These are phyloP conservation scores for Fusarium tanahbumbuense DNA, from an alignment of 2,329 filamentous ascomycete species.

Conservation along the genomic window DNA sequence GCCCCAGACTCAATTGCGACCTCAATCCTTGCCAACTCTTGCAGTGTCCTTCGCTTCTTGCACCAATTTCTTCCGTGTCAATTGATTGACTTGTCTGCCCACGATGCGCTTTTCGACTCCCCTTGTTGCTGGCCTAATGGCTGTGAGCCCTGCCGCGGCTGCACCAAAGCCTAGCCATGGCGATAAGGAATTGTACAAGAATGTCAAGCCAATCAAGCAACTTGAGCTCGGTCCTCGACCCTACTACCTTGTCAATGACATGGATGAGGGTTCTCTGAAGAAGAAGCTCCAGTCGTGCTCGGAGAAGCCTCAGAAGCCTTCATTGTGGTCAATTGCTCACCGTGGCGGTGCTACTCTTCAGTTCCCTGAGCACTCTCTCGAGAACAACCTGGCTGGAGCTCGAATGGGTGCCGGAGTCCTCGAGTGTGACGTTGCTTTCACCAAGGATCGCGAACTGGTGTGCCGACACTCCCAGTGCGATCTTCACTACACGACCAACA, in stretches of 20 bases:
- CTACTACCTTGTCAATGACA: constrained; percentile 71
- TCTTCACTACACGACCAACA: constrained; percentile 76
- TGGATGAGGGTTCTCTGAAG: constrained; percentile 71
- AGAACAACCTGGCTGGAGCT: constrained; percentile 71
- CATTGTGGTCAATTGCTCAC: constrained; percentile 70
- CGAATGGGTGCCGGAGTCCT: constrained; percentile 75
- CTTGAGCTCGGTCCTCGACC: constrained; percentile 73
- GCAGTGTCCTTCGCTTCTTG: constrained; percentile 3
- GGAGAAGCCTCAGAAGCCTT: constrained; percentile 63
- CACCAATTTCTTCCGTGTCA: not conserved
- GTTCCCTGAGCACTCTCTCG: constrained; percentile 72
- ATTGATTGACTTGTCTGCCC: constrained; percentile 21
- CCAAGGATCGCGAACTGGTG: constrained; percentile 72
- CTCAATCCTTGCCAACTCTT: constrained; percentile 11
- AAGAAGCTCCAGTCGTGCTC: constrained; percentile 68
- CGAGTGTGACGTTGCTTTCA: constrained; percentile 77
- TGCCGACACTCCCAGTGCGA: constrained; percentile 77
- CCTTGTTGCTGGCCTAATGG: constrained; percentile 49
- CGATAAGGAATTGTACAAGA: constrained; percentile 41
- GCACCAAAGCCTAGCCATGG: constrained; percentile 41
- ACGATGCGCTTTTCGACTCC: constrained; percentile 50
- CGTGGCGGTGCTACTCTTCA: constrained; percentile 71
- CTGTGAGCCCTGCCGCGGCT: constrained; percentile 44
- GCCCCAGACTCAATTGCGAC: constrained; percentile 27
- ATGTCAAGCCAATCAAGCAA: constrained; percentile 58